A percentile compares a stretch with the other conserved stretches of the same genome.
Conservation (phyloP, 2,329 filamentous ascomycete species). For the Mycosphaerella sp. region DNA sequence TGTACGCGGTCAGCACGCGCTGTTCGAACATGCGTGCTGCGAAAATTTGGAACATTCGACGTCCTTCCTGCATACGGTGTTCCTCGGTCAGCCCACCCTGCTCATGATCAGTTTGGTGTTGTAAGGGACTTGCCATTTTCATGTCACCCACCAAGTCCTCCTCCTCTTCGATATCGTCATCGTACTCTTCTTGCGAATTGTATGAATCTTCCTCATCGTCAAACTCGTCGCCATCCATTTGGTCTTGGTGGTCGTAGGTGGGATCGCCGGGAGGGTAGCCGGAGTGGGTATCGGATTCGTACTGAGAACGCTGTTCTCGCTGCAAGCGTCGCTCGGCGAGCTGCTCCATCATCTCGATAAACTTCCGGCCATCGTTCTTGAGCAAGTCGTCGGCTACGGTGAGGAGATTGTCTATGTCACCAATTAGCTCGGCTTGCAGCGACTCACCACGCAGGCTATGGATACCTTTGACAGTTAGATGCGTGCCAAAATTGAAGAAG, state of each 20-base stretch:
- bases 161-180: constrained; percentile 53
- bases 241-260: constrained; percentile 59
- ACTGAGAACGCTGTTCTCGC: constrained; percentile 82
- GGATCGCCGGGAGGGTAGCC: constrained; percentile 44
- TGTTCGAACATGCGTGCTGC: constrained; percentile 99
- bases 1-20: constrained; percentile 90
- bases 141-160: constrained; percentile 53
- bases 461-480: constrained; percentile 83
- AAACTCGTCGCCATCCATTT: constrained; percentile 66
- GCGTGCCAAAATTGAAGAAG: constrained; percentile 97
- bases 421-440: constrained; percentile 34
- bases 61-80: constrained; percentile 97
- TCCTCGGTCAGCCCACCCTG: constrained; percentile 97
- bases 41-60: constrained; percentile 99
- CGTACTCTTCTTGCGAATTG: constrained; percentile 58
- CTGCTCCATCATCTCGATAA: constrained; percentile 99
- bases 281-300: constrained; percentile 55
- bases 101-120: constrained; percentile 36
- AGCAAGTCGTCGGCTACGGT: constrained; percentile 97
- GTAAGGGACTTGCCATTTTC: constrained; percentile 20
- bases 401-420: constrained; percentile 77
- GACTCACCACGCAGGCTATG: constrained; percentile 33
- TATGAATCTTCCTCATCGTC: constrained; percentile 69
- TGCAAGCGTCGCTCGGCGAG: constrained; percentile 95
- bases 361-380: constrained; percentile 98